Evolutionary conservation across 441 rosid genomes (phyloP), one percentile per base, ranked within the genome.

Genomic region (Pelargonium myrrhifolium): DNA sequence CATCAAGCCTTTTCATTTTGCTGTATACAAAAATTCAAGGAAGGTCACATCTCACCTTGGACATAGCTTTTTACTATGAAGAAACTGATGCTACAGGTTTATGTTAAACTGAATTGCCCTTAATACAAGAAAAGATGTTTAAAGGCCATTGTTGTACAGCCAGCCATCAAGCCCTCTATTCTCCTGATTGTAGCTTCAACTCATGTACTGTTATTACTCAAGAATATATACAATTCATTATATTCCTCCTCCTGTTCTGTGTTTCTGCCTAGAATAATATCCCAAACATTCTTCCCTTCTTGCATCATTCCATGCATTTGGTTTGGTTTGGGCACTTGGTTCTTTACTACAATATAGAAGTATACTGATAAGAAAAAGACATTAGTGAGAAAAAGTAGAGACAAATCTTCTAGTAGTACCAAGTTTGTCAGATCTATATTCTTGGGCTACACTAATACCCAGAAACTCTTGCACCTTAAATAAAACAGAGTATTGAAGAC

Each of bases 101-200:
- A 45, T 65, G 76, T 67, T 20, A 37, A 7, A 7, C 9, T 37
- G 62, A 72, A 61, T 35, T 24, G 69, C 65, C 64, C 70, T 47
- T 37, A 10, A 39, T 65, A 37, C 81, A 66, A 76, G 64, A 74
- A 68, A 14, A 65, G 28, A 21, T 22, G 51, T 69, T 47, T 67
- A 40, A 39, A 51, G 72, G 80, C 70, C 76, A 51, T 66, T 72
- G 66, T 77, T 78, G 84, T 83, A 82, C 74, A 83, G 83, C 69
- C 66, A 21, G 68, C 17, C 64, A 37, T 37, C 10, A 37, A 37
- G 40, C 18, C 31, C 40, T 60, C 31, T 37, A 60, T 24, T 60
- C 18, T 60, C 28, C 18, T 6, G 1, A 37, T n/a, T 60, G 61
- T 56, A 56, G 61, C 63, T 60, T 60, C 64, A 60, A 12, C 39